Conservation (phyloP, 495 filamentous ascomycete species). For the Talaromyces liani region DNA sequence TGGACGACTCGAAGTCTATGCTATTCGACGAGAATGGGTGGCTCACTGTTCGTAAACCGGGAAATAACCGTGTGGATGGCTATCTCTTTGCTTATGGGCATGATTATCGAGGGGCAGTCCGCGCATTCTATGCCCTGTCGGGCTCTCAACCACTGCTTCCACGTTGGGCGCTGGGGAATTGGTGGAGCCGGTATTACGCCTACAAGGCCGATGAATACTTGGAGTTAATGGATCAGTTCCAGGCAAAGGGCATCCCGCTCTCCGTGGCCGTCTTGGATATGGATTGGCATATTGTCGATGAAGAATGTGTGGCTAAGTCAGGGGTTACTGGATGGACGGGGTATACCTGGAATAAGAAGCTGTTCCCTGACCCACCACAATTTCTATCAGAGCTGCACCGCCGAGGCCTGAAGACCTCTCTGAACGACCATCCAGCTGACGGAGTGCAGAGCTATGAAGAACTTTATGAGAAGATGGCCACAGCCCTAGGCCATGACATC, state of each 20-base stretch:
- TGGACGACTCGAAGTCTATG: constrained; percentile 53
- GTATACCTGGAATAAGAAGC: constrained; percentile 50
- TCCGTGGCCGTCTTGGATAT: constrained; percentile 51
- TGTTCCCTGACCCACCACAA: constrained; percentile 43
- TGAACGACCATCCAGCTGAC: constrained; percentile 52
- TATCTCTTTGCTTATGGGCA: constrained; percentile 52
- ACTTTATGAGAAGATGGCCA: constrained; percentile 43
- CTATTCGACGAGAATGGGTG: constrained; percentile 45
- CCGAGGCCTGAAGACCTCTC: constrained; percentile 33
- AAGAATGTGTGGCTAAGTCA: constrained; percentile 25
- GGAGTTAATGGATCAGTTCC: constrained; percentile 42
- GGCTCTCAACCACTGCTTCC: constrained; percentile 49
- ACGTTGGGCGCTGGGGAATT: constrained; percentile 52
- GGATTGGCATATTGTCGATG: constrained; percentile 52
- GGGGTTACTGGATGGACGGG: constrained; percentile 47
- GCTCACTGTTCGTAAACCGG: constrained; percentile 29
- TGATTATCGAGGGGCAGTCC: constrained; percentile 46
- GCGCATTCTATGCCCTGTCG: constrained; percentile 47
- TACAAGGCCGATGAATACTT: constrained; percentile 46
- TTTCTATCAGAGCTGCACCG: constrained; percentile 39
- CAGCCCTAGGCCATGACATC: constrained; percentile 36
- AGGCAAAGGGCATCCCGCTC: constrained; percentile 39
- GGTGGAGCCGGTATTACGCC: constrained; percentile 54
- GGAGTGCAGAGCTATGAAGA: constrained; percentile 47
- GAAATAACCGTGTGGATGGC: constrained; percentile 40